Evolutionary conservation across 192 early-diverging fungal genomes (phyloP).

Genomic region (Phlyctochytrium planicorne): DNA sequence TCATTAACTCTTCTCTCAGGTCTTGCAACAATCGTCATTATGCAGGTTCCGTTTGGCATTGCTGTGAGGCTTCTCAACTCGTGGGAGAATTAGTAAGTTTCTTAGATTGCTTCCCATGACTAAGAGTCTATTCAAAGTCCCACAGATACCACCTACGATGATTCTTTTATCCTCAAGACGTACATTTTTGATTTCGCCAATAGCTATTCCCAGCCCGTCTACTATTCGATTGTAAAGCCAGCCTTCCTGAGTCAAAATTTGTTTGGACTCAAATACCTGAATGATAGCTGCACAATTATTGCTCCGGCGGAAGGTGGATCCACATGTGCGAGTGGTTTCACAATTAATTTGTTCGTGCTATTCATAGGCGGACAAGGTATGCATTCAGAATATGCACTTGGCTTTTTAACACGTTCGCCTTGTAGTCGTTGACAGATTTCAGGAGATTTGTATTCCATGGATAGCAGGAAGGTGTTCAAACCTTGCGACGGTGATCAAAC

Average conservation of each 20-base stretch:
- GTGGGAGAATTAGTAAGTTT: constrained; percentile 48
- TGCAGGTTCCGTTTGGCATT: constrained; percentile 22
- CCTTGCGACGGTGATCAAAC: constrained; percentile 4
- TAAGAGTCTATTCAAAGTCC: not conserved
- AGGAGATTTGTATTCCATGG: constrained; percentile 22
- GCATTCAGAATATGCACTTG: not conserved
- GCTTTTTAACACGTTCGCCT: not conserved
- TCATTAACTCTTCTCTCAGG: constrained; percentile 10
- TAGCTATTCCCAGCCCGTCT: constrained; percentile 47
- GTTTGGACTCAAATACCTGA: constrained; percentile 15
- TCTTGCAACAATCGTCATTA: constrained; percentile 21
- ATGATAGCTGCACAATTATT: constrained; percentile 17
- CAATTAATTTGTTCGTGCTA: constrained; percentile 26
- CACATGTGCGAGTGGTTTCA: constrained; percentile 23
- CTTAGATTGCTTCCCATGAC: constrained; percentile 2
- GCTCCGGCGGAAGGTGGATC: not conserved
- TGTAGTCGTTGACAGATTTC: constrained; percentile 24
- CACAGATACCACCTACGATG: constrained; percentile 29
- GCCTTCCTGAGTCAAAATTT: constrained; percentile 10
- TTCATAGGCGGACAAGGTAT: constrained; percentile 29
- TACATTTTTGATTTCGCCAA: constrained; percentile 62
- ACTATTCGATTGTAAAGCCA: constrained; percentile 29
- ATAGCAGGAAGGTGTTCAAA: constrained; percentile 8
- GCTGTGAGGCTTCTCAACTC: constrained; percentile 46
- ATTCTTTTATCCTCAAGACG: constrained; percentile 55